A percentile compares a stretch with the other conserved stretches of the same genome.
Evolutionary conservation across 345 rosid species (phyloP).

Genomic region (Punica granatum): DNA sequence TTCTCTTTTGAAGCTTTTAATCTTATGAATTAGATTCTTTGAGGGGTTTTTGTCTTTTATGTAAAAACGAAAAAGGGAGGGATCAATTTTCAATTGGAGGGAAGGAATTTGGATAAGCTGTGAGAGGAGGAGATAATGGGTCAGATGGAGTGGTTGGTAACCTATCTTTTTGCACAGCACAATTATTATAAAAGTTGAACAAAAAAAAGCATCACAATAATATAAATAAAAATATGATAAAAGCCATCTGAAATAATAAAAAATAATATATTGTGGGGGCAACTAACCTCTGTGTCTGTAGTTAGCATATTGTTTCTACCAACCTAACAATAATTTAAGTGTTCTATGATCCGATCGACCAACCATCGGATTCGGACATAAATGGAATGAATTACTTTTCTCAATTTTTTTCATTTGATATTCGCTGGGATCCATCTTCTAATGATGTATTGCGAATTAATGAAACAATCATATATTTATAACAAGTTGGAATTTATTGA

Average conservation of each 20-base stretch:
- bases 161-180: conserved; percentile 17
- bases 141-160: conserved; percentile 36
- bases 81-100: conserved; percentile 6
- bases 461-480: no score
- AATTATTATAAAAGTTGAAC: neutral
- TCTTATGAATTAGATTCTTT: neutral
- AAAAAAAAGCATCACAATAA: neutral
- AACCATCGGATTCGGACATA: no score
- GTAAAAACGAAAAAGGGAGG: conserved; percentile 3
- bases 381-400: no score
- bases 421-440: no score
- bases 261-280: conserved; percentile 8
- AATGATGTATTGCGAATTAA: no score
- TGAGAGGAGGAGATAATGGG: conserved; percentile 55
- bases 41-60: conserved; percentile 15
- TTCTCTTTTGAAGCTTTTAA: neutral
- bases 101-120: conserved; percentile 36
- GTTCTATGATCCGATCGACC: conserved; percentile 18
- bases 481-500: conserved; percentile 5
- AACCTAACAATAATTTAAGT: conserved; percentile 25
- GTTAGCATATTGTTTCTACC: conserved; percentile 22
- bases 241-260: conserved; percentile 7
- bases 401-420: no score
- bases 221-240: neutral
- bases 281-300: conserved; percentile 17